A percentile compares a stretch with the other conserved stretches of the same genome.
phyloP scores from a whole-genome alignment of 495 filamentous ascomycete species.

The Aspergillus asperescens region DNA sequence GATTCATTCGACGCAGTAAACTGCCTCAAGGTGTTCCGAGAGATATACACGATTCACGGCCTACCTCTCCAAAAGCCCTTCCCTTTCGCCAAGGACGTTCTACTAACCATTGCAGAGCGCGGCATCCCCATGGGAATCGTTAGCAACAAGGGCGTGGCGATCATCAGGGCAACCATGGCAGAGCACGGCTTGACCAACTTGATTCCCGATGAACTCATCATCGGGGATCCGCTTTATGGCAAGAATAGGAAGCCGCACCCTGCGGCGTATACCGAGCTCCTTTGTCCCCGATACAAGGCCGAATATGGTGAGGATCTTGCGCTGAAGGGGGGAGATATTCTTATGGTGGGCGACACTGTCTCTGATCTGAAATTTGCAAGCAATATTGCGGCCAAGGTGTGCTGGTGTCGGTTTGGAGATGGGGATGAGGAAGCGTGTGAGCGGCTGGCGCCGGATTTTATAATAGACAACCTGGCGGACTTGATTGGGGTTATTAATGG shows the following conservation, averaged over 20 bases:
- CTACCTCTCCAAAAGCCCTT: conserved; percentile 24
- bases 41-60: conserved; percentile 24
- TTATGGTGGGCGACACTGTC: conserved; percentile 10
- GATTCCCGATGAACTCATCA: conserved; percentile 20
- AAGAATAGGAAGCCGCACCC: conserved; percentile 25
- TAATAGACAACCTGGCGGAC: no score
- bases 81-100: conserved; percentile 17
- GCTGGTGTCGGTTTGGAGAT: conserved; percentile 14
- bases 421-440: conserved; percentile 1
- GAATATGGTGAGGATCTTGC: not conserved
- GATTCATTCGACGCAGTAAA: not conserved
- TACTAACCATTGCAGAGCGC: conserved; percentile 8
- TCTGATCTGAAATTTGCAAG: conserved; percentile 9
- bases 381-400: conserved; percentile 3
- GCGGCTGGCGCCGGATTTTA: conserved; percentile 5
- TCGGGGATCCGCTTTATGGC: conserved; percentile 23
- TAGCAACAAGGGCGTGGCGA: conserved; percentile 25
- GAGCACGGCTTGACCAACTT: conserved; percentile 11
- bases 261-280: conserved; percentile 20
- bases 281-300: conserved; percentile 16
- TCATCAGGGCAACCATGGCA: conserved; percentile 19
- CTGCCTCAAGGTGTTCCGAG: conserved; percentile 23
- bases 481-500: no score
- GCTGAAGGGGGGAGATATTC: not conserved
- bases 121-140: conserved; percentile 23